A percentile compares a stretch with the other conserved stretches of the same genome.
These are phyloP conservation scores for Sonneratia caseolaris DNA, from an alignment of 345 rosid species.

Conservation along the genomic window DNA sequence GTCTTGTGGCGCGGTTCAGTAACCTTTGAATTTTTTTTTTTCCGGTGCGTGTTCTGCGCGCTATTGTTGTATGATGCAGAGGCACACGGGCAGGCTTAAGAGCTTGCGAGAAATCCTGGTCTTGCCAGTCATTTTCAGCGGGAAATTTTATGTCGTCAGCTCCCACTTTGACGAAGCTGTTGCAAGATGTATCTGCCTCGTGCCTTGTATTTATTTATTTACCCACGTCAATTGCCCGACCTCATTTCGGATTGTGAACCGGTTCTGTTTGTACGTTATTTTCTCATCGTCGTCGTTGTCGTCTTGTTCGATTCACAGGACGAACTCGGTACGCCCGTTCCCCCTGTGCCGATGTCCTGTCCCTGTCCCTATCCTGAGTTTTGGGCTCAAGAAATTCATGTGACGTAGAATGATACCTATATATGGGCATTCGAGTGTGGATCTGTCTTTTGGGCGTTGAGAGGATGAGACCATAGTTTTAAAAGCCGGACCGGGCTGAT, in stretches of 20 bases:
- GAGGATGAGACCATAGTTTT: too few species aligned
- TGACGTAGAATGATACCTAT: too few species aligned
- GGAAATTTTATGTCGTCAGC: constrained; percentile 4
- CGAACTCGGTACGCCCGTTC: too few species aligned
- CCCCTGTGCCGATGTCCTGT: too few species aligned
- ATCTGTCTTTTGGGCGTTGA: too few species aligned
- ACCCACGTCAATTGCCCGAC: neutral
- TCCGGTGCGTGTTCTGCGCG: constrained; percentile 8
- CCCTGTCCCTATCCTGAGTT: too few species aligned
- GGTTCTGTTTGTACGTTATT: neutral
- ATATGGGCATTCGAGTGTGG: too few species aligned
- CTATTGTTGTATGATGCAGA: constrained; percentile 22
- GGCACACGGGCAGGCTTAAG: constrained; percentile 11
- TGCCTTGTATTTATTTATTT: neutral
- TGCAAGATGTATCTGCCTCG: neutral
- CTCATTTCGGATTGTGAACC: neutral
- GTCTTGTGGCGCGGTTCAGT: neutral
- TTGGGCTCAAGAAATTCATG: too few species aligned
- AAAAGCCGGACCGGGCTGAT: too few species aligned
- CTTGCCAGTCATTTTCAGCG: constrained; percentile 18
- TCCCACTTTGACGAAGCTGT: neutral
- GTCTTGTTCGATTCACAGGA: too few species aligned
- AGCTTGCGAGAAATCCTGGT: constrained; percentile 2
- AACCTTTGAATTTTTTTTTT: constrained; percentile 10
- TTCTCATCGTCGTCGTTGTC: neutral